phyloP scores from a whole-genome alignment of 306 rosid species.

The Sechiopsis laciniata region DNA sequence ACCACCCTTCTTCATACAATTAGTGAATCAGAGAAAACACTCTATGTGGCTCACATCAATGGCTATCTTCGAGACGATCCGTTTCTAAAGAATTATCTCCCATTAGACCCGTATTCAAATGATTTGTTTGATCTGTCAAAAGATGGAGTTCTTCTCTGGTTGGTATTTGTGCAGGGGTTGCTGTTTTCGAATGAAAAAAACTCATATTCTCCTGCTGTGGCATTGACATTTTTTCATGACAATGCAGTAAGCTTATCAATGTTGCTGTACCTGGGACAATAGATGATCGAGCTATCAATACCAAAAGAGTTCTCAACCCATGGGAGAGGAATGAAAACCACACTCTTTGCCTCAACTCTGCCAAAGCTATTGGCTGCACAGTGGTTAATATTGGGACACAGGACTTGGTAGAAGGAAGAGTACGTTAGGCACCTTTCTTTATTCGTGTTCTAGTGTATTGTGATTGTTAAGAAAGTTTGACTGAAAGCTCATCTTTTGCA shows the following conservation, averaged over 20 bases:
- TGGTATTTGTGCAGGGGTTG: constrained; percentile 56
- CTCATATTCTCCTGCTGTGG: constrained; percentile 9
- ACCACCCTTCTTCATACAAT: constrained; percentile 95
- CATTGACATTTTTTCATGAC: constrained; percentile 25
- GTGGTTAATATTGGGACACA: constrained; percentile 91
- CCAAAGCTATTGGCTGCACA: constrained; percentile 98
- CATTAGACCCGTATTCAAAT: constrained; percentile 62
- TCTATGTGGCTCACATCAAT: constrained; percentile 86
- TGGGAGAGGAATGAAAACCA: constrained; percentile 99
- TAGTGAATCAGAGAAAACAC: constrained; percentile 70
- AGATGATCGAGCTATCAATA: constrained; percentile 88
- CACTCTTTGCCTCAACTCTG: constrained; percentile 93
- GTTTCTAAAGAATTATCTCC: constrained; percentile 72
- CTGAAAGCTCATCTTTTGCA: constrained; percentile 43
- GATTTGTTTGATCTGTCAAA: constrained; percentile 64
- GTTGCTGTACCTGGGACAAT: constrained; percentile 98
- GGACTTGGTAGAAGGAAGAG: constrained; percentile 93
- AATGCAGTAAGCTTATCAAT: constrained; percentile 93
- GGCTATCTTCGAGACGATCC: constrained; percentile 90
- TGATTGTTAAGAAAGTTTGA: background rate
- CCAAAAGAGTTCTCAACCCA: constrained; percentile 53
- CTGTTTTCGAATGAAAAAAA: constrained; percentile 19
- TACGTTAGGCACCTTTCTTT: constrained; percentile 33
- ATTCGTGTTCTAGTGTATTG: background rate
- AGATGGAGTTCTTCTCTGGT: constrained; percentile 96